Percentiles rank a stretch among this genome's conserved stretches.
phyloP scores from a whole-genome alignment of 2,329 filamentous ascomycete genomes.

The Pseudogymnoascus sp. region DNA sequence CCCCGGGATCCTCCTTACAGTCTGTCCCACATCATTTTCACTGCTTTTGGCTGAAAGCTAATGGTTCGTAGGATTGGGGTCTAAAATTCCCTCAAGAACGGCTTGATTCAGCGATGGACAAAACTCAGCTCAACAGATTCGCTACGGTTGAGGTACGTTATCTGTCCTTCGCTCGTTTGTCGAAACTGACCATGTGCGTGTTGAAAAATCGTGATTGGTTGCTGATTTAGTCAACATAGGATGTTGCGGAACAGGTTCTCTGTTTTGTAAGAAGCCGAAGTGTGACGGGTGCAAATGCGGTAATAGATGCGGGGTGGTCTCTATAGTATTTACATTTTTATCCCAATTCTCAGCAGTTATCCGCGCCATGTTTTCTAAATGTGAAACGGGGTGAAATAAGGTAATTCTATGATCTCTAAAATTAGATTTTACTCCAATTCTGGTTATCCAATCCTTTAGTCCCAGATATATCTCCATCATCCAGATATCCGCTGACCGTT shows the following conservation, averaged over 20 bases:
- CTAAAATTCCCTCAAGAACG: conserved; percentile 49
- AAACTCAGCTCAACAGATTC: conserved; percentile 51
- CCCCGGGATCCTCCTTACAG: conserved; percentile 44
- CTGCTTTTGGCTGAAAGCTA: neutral
- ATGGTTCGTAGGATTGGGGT: conserved; percentile 49
- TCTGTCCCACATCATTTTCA: neutral
- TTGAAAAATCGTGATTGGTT: neutral
- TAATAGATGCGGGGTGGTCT: conserved; percentile 40
- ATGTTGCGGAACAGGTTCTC: conserved; percentile 47
- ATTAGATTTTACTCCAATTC: neutral
- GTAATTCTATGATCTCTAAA: neutral
- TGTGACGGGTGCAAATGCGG: conserved; percentile 45
- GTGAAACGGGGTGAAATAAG: neutral
- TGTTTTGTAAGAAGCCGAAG: conserved; percentile 41
- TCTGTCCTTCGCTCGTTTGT: conserved; percentile 8
- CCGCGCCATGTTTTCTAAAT: neutral
- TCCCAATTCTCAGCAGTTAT: neutral
- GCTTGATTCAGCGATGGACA: conserved; percentile 46
- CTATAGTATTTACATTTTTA: conserved; percentile 13
- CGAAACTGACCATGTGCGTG: conserved; percentile 10
- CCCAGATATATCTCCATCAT: conserved; percentile 36
- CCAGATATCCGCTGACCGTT: conserved; percentile 38
- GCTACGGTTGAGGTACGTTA: conserved; percentile 43
- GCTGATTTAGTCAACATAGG: conserved; percentile 27
- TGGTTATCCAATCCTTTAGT: conserved; percentile 35